Evolutionary conservation across 176 grass and related monocot species (phyloP).

Genomic region (Carex parvula): DNA sequence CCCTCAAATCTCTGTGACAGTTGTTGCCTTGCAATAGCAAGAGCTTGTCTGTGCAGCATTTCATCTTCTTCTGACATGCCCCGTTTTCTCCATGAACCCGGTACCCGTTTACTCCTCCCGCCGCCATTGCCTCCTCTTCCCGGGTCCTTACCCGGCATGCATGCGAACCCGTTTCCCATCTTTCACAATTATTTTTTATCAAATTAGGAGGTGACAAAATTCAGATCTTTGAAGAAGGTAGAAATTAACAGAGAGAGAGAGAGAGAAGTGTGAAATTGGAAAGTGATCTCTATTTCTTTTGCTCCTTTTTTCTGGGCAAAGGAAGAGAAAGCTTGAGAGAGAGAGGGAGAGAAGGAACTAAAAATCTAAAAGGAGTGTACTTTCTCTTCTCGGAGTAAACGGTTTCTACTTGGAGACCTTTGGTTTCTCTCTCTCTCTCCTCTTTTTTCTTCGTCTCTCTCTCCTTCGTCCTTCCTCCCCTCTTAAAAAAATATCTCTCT

Average conservation of each 20-base stretch:
- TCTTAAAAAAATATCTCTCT: neutral
- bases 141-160: slow-evolving; percentile 50
- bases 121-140: neutral
- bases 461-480: neutral
- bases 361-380: neutral
- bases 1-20: slow-evolving; percentile 63
- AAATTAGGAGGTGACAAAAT: neutral
- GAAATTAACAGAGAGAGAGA: neutral
- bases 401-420: slow-evolving; percentile 3
- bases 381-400: neutral
- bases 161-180: slow-evolving; percentile 81
- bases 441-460: neutral
- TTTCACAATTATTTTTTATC: no score
- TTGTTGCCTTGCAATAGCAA: slow-evolving; percentile 87
- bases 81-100: slow-evolving; percentile 54
- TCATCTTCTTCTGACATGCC: slow-evolving; percentile 78
- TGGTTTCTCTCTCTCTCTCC: neutral
- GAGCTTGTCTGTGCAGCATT: slow-evolving; percentile 80
- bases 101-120: slow-evolving; percentile 53
- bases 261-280: neutral
- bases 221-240: slow-evolving; percentile 14
- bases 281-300: neutral
- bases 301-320: neutral
- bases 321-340: neutral
- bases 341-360: neutral